Base-by-base conservation (phyloP, 1,284 basidiomycete species). In the Gomphus bonarii region DNA sequence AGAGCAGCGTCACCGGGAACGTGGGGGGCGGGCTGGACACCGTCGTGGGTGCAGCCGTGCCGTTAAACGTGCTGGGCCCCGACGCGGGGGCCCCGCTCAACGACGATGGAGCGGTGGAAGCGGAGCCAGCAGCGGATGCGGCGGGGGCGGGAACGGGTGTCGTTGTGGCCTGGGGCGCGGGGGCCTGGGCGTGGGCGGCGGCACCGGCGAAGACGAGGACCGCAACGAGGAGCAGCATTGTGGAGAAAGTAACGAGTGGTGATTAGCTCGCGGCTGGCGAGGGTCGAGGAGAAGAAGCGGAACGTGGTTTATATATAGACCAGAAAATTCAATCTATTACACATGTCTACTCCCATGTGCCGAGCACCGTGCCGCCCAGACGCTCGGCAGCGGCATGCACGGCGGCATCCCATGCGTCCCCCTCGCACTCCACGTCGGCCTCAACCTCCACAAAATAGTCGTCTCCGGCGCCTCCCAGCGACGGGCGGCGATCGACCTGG, bases 1-100 rank as follows among this genome's bases (percentile, higher is more conserved):
- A 71, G 10, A 69, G 59, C 20, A 84, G 69, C 5, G 79, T 67
- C 49, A 72, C 68, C 7, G 74, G 69, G 33, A 68, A 59, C 5
- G 63, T 59, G n/a, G 65, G 52, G 16, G 57, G 54, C n/a, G 33
- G 25, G 14, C 52, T 31, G 2, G 69, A 64, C 12, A 64, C 22
- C 16, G 54, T 31, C 14, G 25, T 46, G 14, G 28, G 58, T 10
- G 55, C 25, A 1, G 18, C 47, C 14, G 48, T 40, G 4, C 12
- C 55, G 18, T 28, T 42, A 20, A 20, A 14, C 3, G 6, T 18
- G 20, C 8, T 62, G 35, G 64, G 48, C 11, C 61, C 50, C 28
- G 62, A 48, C 11, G 49, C 20, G 12, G 6, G 14, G 38, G n/a
- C n/a, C n/a, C n/a, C n/a, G n/a, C n/a, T n/a, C n/a, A n/a, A n/a